Percentiles rank a stretch among this genome's conserved stretches.
phyloP scores from a whole-genome alignment of 495 filamentous ascomycete species.

The Talaromyces trachyspermus region DNA sequence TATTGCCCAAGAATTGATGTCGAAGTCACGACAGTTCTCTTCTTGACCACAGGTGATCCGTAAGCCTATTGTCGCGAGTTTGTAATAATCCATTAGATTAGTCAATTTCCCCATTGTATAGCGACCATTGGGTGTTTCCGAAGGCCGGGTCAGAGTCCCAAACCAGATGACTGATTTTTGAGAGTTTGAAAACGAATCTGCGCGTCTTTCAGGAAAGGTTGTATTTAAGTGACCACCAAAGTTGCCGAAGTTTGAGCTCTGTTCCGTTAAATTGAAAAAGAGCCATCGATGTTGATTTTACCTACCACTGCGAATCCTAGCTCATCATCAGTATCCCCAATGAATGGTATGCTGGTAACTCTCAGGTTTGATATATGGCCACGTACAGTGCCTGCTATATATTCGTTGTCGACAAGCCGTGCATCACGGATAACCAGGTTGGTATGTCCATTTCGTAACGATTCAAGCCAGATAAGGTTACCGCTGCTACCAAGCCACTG shows the following conservation, averaged over 20 bases:
- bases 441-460: slow-evolving; percentile 55
- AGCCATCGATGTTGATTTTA: slow-evolving; percentile 47
- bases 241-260: slow-evolving; percentile 36
- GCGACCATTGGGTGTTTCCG: slow-evolving; percentile 28
- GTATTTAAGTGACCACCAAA: slow-evolving; percentile 48
- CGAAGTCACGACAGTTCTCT: slow-evolving; percentile 42
- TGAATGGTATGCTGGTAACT: slow-evolving; percentile 47
- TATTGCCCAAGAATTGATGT: slow-evolving; percentile 48
- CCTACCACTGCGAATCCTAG: slow-evolving; percentile 64
- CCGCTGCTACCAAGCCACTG: slow-evolving; percentile 63
- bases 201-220: slow-evolving; percentile 50
- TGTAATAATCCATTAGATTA: slow-evolving; percentile 38
- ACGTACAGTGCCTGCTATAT: slow-evolving; percentile 56
- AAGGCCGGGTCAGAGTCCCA: slow-evolving; percentile 48
- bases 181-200: slow-evolving; percentile 50
- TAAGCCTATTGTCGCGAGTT: slow-evolving; percentile 38
- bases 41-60: slow-evolving; percentile 55
- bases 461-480: slow-evolving; percentile 60
- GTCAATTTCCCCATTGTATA: slow-evolving; percentile 39
- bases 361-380: slow-evolving; percentile 69
- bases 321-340: slow-evolving; percentile 24
- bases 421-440: slow-evolving; percentile 52
- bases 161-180: slow-evolving; percentile 68
- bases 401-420: slow-evolving; percentile 45
- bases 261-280: slow-evolving; percentile 47